Conservation (phyloP, 1,284 basidiomycete species). For the Cutaneotrichosporon cyanovorans region DNA sequence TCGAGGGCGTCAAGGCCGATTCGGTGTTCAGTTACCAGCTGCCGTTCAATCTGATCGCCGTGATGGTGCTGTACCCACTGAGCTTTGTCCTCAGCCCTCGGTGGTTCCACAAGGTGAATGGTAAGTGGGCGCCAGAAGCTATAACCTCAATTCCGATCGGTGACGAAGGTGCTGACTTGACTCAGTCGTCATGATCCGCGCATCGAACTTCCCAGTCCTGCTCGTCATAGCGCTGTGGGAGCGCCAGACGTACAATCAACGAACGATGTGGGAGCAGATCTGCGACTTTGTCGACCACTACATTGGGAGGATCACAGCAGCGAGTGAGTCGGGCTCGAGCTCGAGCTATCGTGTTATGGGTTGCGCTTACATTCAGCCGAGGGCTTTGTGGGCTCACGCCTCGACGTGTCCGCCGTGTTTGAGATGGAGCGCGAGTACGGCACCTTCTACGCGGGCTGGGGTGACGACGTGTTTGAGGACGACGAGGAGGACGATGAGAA, state of each 20-base stretch:
- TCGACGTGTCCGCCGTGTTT: slow-evolving; percentile 73
- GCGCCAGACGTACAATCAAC: slow-evolving; percentile 60
- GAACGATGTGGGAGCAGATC: slow-evolving; percentile 64
- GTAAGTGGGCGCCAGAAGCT: too few relatives aligned
- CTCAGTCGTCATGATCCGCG: slow-evolving; percentile 49
- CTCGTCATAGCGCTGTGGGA: slow-evolving; percentile 74
- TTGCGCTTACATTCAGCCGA: slow-evolving; percentile 53
- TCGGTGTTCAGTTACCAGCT: slow-evolving; percentile 88
- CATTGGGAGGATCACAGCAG: slow-evolving; percentile 57
- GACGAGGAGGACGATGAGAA: slow-evolving; percentile 16
- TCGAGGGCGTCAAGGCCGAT: slow-evolving; percentile 66
- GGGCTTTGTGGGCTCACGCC: slow-evolving; percentile 59
- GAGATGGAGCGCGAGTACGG: slow-evolving; percentile 66
- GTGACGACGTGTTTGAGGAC: slow-evolving; percentile 47
- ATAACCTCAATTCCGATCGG: too few relatives aligned
- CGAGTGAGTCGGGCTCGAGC: slow-evolving; percentile 54
- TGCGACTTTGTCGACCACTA: slow-evolving; percentile 58
- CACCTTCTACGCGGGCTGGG: slow-evolving; percentile 39
- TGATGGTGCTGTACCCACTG: slow-evolving; percentile 72
- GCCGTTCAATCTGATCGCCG: slow-evolving; percentile 74
- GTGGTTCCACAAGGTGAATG: slow-evolving; percentile 63
- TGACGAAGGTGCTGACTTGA: slow-evolving; percentile 2
- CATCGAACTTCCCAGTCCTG: slow-evolving; percentile 79
- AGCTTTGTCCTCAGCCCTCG: slow-evolving; percentile 59
- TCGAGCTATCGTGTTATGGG: background rate